Conservation (phyloP, 805 yeast genomes). For the Sugiyamaella chiloensis region DNA sequence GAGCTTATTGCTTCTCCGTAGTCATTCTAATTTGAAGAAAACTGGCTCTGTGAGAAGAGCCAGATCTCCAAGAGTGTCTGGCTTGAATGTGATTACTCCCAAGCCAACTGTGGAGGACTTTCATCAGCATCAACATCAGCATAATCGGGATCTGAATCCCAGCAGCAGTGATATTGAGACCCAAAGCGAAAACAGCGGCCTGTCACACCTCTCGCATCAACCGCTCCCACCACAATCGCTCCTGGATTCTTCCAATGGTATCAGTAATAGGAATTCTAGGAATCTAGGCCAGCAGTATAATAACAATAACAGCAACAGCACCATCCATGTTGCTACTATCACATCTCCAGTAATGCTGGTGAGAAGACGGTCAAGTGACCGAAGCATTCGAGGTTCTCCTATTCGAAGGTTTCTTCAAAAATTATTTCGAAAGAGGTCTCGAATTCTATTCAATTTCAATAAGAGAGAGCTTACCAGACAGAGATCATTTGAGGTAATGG, state of each 20-base stretch:
- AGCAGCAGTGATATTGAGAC: too few relatives aligned
- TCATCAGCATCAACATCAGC: too few relatives aligned
- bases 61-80: slow-evolving; percentile 3
- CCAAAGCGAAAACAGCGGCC: too few relatives aligned
- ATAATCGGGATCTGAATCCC: too few relatives aligned
- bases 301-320: not conserved
- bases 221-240: too few relatives aligned
- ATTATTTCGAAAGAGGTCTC: slow-evolving; percentile 14
- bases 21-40: not conserved
- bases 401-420: slow-evolving; percentile 14
- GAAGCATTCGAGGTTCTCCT: slow-evolving; percentile 14
- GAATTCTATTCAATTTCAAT: slow-evolving; percentile 12
- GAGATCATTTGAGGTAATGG: slow-evolving; percentile 20
- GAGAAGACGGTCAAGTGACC: slow-evolving; percentile 11
- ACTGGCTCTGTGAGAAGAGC: slow-evolving; percentile 4
- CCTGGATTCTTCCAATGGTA: not conserved
- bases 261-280: too few relatives aligned
- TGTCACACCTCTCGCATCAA: too few relatives aligned
- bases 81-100: not conserved
- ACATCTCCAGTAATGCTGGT: slow-evolving; percentile 20
- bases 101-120: not conserved
- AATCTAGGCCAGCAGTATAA: too few relatives aligned
- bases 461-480: slow-evolving; percentile 14
- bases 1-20: not conserved
- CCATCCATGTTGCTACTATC: not conserved